phyloP scores from a whole-genome alignment of 495 filamentous ascomycete genomes.

The Penicillium parvum region DNA sequence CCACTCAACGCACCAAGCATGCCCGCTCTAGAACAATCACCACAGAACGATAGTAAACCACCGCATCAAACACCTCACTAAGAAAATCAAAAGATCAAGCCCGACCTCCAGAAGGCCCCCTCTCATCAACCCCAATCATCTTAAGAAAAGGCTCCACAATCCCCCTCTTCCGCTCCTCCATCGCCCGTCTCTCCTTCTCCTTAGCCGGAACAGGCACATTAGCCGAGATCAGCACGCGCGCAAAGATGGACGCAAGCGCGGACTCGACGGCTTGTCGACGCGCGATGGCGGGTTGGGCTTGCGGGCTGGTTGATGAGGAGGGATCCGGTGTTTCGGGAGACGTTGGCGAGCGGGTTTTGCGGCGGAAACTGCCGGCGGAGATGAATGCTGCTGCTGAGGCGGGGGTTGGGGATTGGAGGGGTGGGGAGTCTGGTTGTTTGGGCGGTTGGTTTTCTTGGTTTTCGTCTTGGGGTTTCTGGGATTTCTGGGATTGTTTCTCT shows the following conservation, averaged over 20 bases:
- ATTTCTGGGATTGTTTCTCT: neutral
- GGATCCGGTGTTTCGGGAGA: slow-evolving; percentile 10
- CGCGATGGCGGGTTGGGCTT: slow-evolving; percentile 10
- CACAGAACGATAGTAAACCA: too few relatives aligned
- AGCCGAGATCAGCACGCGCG: slow-evolving; percentile 34
- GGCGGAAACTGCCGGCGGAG: slow-evolving; percentile 31
- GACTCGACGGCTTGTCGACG: slow-evolving; percentile 37
- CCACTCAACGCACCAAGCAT: too few relatives aligned
- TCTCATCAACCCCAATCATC: slow-evolving; percentile 37
- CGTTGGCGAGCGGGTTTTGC: slow-evolving; percentile 20
- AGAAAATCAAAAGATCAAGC: slow-evolving; percentile 5
- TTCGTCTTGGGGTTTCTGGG: too few relatives aligned
- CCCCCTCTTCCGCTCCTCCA: slow-evolving; percentile 36
- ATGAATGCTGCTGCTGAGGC: slow-evolving; percentile 30
- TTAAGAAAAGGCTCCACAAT: slow-evolving; percentile 46
- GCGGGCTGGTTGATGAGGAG: slow-evolving; percentile 1
- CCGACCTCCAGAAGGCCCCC: slow-evolving; percentile 37
- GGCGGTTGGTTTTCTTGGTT: neutral
- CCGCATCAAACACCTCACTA: neutral
- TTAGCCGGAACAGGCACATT: slow-evolving; percentile 29
- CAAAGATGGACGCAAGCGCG: slow-evolving; percentile 29
- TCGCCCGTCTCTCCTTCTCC: slow-evolving; percentile 40
- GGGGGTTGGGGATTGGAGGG: neutral
- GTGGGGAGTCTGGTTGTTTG: too few relatives aligned
- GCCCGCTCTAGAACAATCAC: too few relatives aligned